Conservation (phyloP, 805 yeast species). For the Hanseniaspora mollemarum region DNA sequence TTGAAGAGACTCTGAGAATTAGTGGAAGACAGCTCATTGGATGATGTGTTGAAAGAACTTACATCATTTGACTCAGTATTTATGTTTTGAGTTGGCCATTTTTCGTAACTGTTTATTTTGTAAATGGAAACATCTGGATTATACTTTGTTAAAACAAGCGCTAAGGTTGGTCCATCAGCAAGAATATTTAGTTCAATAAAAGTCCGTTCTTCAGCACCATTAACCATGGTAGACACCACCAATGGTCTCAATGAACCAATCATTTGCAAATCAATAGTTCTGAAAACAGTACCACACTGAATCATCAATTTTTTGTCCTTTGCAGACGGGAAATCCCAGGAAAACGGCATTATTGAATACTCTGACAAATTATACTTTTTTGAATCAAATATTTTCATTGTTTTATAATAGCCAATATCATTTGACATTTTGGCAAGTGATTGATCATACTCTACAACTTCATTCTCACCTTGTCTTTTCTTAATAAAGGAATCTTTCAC, state of each 20-base stretch:
- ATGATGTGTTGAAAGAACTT: background rate
- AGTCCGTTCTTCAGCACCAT: slow-evolving; percentile 25
- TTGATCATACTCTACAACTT: slow-evolving; percentile 39
- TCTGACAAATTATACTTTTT: slow-evolving; percentile 73
- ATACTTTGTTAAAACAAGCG: slow-evolving; percentile 70
- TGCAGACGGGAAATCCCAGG: slow-evolving; percentile 96
- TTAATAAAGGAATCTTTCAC: slow-evolving; percentile 25
- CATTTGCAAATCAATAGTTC: slow-evolving; percentile 78
- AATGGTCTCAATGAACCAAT: slow-evolving; percentile 86
- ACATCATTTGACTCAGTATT: background rate
- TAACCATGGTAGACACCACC: slow-evolving; percentile 37
- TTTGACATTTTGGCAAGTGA: slow-evolving; percentile 37
- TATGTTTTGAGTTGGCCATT: too few relatives aligned
- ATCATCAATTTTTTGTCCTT: slow-evolving; percentile 66
- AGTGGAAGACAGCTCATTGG: background rate
- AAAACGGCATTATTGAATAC: slow-evolving; percentile 90
- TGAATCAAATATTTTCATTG: slow-evolving; percentile 45
- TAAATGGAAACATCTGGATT: slow-evolving; percentile 70
- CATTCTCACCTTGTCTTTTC: slow-evolving; percentile 37
- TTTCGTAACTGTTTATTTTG: slow-evolving; percentile 32
- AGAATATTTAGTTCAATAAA: slow-evolving; percentile 82
- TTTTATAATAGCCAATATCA: slow-evolving; percentile 3
- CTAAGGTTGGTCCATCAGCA: slow-evolving; percentile 92
- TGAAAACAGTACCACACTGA: slow-evolving; percentile 58
- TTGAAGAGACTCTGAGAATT: background rate